Evolutionary conservation across 352 stramenopile genomes (phyloP).

Genomic region (Phytophthora kernoviae): DNA sequence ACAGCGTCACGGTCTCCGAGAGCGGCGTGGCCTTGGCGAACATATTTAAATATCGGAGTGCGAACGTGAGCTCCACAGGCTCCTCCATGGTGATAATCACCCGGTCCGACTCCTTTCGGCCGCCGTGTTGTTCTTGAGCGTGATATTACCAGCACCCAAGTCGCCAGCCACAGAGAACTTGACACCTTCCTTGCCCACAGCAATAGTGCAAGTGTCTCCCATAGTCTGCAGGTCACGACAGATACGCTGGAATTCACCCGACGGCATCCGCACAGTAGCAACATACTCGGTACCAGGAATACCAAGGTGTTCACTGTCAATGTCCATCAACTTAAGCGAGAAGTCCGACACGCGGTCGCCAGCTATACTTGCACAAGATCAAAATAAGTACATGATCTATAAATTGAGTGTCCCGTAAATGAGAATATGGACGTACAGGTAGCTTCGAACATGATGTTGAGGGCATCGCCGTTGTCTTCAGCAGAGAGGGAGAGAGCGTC

Average conservation of each 20-base stretch:
- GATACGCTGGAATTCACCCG: conserved; percentile 98
- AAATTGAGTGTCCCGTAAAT: conserved; percentile 5
- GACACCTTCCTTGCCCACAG: conserved; percentile 97
- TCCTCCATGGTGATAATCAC: conserved; percentile 99
- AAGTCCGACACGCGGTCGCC: conserved; percentile 95
- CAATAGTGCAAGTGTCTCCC: conserved; percentile 97
- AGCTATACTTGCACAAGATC: conserved; percentile 32
- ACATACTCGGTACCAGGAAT: conserved; percentile 99
- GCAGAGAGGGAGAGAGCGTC: conserved; percentile 98
- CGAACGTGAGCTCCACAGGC: conserved; percentile 98
- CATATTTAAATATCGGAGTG: conserved; percentile 99
- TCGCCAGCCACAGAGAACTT: conserved; percentile 97
- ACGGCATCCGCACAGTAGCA: conserved; percentile 93
- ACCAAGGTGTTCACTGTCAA: conserved; percentile 98
- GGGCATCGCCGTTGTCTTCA: conserved; percentile 95
- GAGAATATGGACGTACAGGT: conserved; percentile 61
- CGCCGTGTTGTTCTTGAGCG: conserved; percentile 90
- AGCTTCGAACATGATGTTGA: conserved; percentile 99
- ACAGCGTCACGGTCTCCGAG: conserved; percentile 95
- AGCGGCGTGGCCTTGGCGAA: conserved; percentile 99
- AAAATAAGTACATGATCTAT: background rate
- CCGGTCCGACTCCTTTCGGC: conserved; percentile 88
- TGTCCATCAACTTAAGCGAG: conserved; percentile 99
- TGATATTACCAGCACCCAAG: conserved; percentile 97
- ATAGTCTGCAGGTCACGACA: conserved; percentile 98